phyloP scores from a whole-genome alignment of 805 yeast genomes.

The Saccharomycopsis schoenii region DNA sequence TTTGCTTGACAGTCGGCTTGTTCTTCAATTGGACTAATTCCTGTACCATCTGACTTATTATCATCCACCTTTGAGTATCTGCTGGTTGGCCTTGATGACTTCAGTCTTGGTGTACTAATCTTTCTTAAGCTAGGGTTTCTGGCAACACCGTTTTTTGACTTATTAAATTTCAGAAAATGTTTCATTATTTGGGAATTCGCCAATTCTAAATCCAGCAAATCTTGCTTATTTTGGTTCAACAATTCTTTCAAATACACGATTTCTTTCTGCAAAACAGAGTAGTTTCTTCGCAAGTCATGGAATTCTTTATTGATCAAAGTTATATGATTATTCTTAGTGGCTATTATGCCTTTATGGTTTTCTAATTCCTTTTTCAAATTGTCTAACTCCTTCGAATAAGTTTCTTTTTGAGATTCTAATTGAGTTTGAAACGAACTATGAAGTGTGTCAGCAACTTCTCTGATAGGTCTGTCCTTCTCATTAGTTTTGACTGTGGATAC shows the following conservation, averaged over 20 bases:
- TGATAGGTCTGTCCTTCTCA: background rate
- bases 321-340: constrained; percentile 16
- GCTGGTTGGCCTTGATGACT: background rate
- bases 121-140: background rate
- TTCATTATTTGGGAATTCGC: constrained; percentile 16
- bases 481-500: background rate
- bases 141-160: constrained; percentile 4
- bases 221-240: constrained; percentile 16
- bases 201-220: constrained; percentile 17
- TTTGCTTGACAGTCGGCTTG: background rate
- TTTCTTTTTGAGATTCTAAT: background rate
- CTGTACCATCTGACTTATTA: background rate
- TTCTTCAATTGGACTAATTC: background rate
- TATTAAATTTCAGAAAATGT: constrained; percentile 17
- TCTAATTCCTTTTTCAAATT: background rate
- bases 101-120: background rate
- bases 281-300: constrained; percentile 19
- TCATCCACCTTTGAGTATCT: background rate
- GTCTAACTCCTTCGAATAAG: background rate
- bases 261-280: constrained; percentile 10
- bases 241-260: constrained; percentile 17
- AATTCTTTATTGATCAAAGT: constrained; percentile 18
- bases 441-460: background rate
- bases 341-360: background rate
- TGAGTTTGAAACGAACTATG: background rate